Percentiles rank a stretch among this genome's conserved stretches.
Evolutionary conservation across 192 early-diverging fungal species (phyloP).

Genomic region (Coemansia umbellata): DNA sequence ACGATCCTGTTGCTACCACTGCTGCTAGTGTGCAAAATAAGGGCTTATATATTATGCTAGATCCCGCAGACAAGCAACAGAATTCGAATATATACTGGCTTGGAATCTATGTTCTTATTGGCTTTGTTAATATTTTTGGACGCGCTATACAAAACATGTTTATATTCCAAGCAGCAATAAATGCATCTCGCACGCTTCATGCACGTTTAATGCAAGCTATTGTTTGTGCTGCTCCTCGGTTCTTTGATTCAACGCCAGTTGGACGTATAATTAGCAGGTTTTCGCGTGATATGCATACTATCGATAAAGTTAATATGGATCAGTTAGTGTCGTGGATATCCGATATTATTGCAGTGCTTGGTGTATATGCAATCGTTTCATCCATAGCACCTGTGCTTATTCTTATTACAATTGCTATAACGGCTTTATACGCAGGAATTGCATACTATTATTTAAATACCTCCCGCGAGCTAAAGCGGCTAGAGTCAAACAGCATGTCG

Average conservation of each 20-base stretch:
- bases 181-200: conserved; percentile 30
- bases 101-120: conserved; percentile 58
- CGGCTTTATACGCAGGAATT: conserved; percentile 59
- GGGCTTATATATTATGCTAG: not conserved
- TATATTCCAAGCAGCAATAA: not conserved
- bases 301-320: conserved; percentile 64
- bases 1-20: not conserved
- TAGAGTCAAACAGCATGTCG: conserved; percentile 63
- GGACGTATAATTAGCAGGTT: conserved; percentile 81
- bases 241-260: conserved; percentile 78
- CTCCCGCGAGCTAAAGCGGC: conserved; percentile 72
- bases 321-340: conserved; percentile 50
- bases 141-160: not conserved
- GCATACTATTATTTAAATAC: conserved; percentile 23
- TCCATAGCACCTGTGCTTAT: conserved; percentile 67
- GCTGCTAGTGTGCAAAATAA: conserved; percentile 5
- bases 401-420: conserved; percentile 56
- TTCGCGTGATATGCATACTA: conserved; percentile 71
- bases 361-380: conserved; percentile 53
- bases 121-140: conserved; percentile 13
- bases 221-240: conserved; percentile 64
- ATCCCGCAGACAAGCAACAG: not conserved
- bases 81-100: conserved; percentile 60
- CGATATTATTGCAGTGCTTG: conserved; percentile 49
- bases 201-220: conserved; percentile 51